Evolutionary conservation across 2,329 filamentous ascomycete genomes (phyloP).

Genomic region (Microsporum ferrugineum): DNA sequence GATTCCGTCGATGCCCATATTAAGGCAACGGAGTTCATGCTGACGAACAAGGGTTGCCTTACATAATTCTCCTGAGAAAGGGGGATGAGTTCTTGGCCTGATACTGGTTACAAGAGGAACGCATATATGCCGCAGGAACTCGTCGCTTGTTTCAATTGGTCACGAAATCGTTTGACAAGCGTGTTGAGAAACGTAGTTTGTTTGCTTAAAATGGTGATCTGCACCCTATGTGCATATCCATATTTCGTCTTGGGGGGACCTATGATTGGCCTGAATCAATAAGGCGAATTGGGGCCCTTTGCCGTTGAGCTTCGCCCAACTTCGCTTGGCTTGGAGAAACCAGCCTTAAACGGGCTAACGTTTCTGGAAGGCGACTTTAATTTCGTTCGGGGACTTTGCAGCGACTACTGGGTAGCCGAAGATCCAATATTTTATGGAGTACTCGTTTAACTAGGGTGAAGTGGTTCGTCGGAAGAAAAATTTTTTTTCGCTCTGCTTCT

Average conservation of each 20-base stretch:
- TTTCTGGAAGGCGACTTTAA: background rate
- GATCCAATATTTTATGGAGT: background rate
- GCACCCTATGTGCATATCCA: background rate
- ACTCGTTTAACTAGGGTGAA: background rate
- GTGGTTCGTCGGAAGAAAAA: constrained; percentile 2
- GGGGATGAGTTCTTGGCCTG: background rate
- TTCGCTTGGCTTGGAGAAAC: background rate
- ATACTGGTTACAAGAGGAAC: background rate
- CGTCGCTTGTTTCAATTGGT: background rate
- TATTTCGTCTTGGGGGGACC: background rate
- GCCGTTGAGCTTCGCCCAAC: background rate
- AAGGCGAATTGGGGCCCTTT: background rate
- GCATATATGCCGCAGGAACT: background rate
- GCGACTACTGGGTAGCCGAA: background rate
- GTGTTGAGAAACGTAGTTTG: constrained; percentile 3
- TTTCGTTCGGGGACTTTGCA: background rate
- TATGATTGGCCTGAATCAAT: background rate
- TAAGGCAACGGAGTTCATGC: background rate
- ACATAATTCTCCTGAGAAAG: background rate
- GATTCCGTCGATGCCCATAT: background rate
- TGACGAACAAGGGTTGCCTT: background rate
- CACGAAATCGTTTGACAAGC: background rate
- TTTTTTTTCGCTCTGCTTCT: background rate
- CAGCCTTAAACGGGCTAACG: background rate
- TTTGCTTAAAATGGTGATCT: background rate